Conservation (phyloP, 371 early-diverging fungal species). For the Lichtheimia ornata region DNA sequence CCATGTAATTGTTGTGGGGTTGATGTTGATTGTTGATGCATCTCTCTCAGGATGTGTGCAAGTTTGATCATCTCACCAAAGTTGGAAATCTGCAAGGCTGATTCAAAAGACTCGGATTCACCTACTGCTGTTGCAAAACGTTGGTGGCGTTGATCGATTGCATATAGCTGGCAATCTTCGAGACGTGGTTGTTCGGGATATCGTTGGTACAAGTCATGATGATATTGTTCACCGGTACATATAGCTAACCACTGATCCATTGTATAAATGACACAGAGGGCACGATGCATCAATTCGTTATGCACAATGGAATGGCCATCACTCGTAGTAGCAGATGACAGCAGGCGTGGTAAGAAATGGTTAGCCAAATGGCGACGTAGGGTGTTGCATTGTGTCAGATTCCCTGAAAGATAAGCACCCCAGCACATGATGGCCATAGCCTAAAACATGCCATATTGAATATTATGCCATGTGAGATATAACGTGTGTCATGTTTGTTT, state of each 20-base stretch:
- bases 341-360: too few species aligned
- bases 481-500: neutral
- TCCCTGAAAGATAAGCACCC: conserved; percentile 37
- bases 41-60: conserved; percentile 18
- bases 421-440: conserved; percentile 43
- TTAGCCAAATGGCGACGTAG: conserved; percentile 23
- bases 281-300: conserved; percentile 39
- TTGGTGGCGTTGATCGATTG: neutral
- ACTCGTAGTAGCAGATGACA: too few species aligned
- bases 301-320: conserved; percentile 6
- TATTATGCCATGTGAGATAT: neutral
- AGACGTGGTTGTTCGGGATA: conserved; percentile 28
- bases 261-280: conserved; percentile 35
- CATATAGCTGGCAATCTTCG: conserved; percentile 36
- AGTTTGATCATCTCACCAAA: conserved; percentile 39
- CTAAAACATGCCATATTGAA: conserved; percentile 16
- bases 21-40: too few species aligned
- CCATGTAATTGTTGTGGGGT: neutral
- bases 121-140: conserved; percentile 8
- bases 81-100: conserved; percentile 28
- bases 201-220: neutral
- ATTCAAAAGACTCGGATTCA: conserved; percentile 7
- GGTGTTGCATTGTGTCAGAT: conserved; percentile 22
- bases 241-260: conserved; percentile 40
- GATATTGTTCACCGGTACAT: conserved; percentile 14